Percentiles rank a stretch among this genome's conserved stretches.
These are phyloP conservation scores for Alisma plantagoaquatica DNA, from an alignment of 106 monocot genomes.

Conservation along the genomic window DNA sequence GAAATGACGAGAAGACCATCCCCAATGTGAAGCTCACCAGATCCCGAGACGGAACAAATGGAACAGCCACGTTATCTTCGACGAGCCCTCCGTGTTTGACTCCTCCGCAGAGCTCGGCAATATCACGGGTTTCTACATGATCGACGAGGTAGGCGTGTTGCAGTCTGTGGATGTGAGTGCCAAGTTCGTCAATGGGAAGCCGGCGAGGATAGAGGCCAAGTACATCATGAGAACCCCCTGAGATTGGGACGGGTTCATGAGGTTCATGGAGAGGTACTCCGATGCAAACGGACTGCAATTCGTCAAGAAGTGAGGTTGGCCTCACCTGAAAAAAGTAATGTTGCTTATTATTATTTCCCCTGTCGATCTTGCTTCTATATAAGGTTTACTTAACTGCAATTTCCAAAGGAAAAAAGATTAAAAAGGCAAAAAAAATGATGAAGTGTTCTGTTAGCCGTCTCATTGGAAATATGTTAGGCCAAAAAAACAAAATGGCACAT, in stretches of 20 bases:
- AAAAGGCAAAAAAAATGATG: too few species aligned
- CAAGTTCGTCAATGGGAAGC: conserved; percentile 94
- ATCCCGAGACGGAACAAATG: conserved; percentile 86
- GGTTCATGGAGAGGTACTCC: conserved; percentile 98
- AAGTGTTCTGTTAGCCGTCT: too few species aligned
- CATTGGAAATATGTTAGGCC: too few species aligned
- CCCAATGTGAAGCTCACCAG: conserved; percentile 83
- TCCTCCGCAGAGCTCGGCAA: conserved; percentile 79
- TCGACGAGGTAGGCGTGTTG: conserved; percentile 91
- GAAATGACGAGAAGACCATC: conserved; percentile 84
- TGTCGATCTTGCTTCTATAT: too few species aligned
- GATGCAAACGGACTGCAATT: conserved; percentile 85
- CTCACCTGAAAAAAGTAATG: too few species aligned
- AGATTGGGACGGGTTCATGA: conserved; percentile 98
- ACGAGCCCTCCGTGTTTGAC: conserved; percentile 91
- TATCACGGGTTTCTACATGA: conserved; percentile 96
- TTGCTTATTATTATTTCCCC: too few species aligned
- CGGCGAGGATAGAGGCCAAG: conserved; percentile 81
- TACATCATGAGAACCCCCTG: conserved; percentile 71
- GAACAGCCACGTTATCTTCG: conserved; percentile 75
- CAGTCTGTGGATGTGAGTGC: conserved; percentile 95
- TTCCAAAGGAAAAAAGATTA: too few species aligned
- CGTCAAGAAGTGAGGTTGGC: conserved; percentile 74
- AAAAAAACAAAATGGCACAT: too few species aligned
- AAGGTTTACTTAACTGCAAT: too few species aligned